A percentile compares a stretch with the other conserved stretches of the same genome.
These are phyloP conservation scores for Cladophialophora exuberans DNA, from an alignment of 2,329 filamentous ascomycete species.

Conservation along the genomic window DNA sequence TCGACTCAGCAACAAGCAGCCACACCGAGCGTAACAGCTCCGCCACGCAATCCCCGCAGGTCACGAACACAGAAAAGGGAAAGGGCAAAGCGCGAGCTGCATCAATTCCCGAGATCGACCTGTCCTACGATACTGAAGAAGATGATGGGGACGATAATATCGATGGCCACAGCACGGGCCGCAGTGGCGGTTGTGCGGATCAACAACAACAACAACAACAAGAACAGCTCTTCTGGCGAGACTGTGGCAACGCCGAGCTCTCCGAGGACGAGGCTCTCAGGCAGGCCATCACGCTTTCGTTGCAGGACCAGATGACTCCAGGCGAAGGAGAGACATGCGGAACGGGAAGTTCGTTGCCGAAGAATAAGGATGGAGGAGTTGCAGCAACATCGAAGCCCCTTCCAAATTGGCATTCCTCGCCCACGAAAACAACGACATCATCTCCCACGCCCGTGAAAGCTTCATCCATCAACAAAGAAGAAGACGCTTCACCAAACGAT, in stretches of 20 bases:
- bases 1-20: slow-evolving; percentile 1
- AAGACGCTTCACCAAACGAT: too few species aligned
- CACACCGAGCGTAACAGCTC: slow-evolving; percentile 1
- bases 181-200: too few species aligned
- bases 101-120: slow-evolving; percentile 13
- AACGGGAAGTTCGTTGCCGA: neutral
- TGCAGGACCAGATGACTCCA: slow-evolving; percentile 28
- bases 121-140: slow-evolving; percentile 16
- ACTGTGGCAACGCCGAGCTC: slow-evolving; percentile 1
- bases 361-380: too few species aligned
- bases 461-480: too few species aligned
- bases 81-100: slow-evolving; percentile 12
- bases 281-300: slow-evolving; percentile 36
- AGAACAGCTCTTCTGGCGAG: neutral
- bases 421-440: too few species aligned
- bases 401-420: too few species aligned
- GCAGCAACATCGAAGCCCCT: too few species aligned
- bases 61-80: neutral
- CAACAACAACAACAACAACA: neutral
- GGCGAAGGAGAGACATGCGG: neutral
- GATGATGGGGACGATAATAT: neutral
- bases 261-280: slow-evolving; percentile 42
- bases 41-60: neutral
- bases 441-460: too few species aligned
- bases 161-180: too few species aligned